Percentiles rank a stretch among this genome's conserved stretches.
phyloP scores from a whole-genome alignment of 495 filamentous ascomycete species.

The Lepidopterella palustris region DNA sequence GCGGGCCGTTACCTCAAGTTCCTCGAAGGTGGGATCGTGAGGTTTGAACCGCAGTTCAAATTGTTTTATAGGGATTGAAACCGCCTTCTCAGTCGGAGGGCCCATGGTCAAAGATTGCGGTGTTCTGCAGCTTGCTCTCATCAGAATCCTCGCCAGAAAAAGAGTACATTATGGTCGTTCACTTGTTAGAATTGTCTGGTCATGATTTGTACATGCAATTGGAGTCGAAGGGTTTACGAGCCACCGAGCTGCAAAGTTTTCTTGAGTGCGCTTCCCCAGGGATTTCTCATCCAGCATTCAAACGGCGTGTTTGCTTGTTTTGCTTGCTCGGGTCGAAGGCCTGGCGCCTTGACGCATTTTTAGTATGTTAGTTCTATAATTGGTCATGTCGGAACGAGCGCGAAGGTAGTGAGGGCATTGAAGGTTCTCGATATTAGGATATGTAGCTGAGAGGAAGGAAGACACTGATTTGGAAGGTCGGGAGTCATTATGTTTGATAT shows the following conservation, averaged over 20 bases:
- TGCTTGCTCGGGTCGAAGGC: background rate
- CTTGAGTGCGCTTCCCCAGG: background rate
- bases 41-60: slow-evolving; percentile 5
- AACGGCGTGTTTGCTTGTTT: background rate
- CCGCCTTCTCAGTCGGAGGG: too few relatives aligned
- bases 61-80: too few relatives aligned
- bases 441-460: background rate
- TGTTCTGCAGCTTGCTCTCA: background rate
- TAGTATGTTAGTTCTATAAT: background rate
- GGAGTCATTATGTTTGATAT: background rate
- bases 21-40: slow-evolving; percentile 25
- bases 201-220: background rate
- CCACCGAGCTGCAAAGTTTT: background rate
- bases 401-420: background rate
- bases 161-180: background rate
- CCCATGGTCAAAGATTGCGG: too few relatives aligned
- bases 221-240: background rate
- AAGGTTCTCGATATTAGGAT: background rate
- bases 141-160: background rate
- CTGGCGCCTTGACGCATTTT: slow-evolving; percentile 1
- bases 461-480: background rate
- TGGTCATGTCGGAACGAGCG: background rate
- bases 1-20: slow-evolving; percentile 17
- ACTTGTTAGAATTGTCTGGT: background rate
- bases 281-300: background rate